phyloP scores from a whole-genome alignment of 75 land plant genomes.

The Selaginella tamariscina region DNA sequence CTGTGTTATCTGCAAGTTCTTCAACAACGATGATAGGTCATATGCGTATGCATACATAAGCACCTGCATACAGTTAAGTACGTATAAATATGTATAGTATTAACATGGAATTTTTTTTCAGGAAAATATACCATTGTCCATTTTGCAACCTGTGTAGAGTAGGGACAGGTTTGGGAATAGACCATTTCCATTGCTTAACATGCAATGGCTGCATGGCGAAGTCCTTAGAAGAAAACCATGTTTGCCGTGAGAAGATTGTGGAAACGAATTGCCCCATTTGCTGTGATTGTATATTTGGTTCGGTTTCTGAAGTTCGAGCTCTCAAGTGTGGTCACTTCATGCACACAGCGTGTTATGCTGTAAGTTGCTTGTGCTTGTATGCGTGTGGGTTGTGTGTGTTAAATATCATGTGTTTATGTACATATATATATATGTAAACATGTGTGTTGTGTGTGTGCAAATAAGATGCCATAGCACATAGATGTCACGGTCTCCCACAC shows the following conservation, averaged over 20 bases:
- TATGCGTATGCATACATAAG: no score
- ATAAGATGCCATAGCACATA: not conserved
- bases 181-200: no score
- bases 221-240: no score
- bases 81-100: not conserved
- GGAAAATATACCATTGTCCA: not conserved
- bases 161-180: no score
- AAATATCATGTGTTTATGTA: no score
- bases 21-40: constrained; percentile 60
- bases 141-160: constrained; percentile 20
- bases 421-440: no score
- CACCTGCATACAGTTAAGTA: no score
- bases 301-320: constrained; percentile 48
- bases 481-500: not conserved
- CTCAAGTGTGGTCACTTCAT: constrained; percentile 75
- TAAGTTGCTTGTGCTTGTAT: not conserved
- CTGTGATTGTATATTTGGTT: constrained; percentile 55
- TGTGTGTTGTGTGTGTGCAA: no score
- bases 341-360: constrained; percentile 23
- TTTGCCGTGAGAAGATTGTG: no score
- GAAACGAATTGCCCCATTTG: constrained; percentile 70
- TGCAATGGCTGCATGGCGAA: no score
- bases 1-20: constrained; percentile 66
- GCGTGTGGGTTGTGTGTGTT: not conserved
- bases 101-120: not conserved